Base-by-base conservation (phyloP, 495 filamentous ascomycete genomes). In the Aspergillus kassunensis region DNA sequence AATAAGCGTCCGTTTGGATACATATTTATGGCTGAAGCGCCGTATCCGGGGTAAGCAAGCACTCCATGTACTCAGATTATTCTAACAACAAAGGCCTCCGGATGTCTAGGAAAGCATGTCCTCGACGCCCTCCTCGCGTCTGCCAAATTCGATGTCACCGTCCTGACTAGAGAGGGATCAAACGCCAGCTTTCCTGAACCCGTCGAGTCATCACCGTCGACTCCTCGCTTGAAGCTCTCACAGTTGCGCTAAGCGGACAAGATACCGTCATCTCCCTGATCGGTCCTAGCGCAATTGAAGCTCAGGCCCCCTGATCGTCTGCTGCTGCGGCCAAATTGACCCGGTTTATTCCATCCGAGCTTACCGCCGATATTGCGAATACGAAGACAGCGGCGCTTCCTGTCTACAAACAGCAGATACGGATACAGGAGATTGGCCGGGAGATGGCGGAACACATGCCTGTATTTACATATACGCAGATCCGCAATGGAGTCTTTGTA, bases 61-160 rank as follows among this genome's bases (percentile, higher is more conserved):
- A 6, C 12, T n/a, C 27, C 19, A n/a, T 12, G 6, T 21, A 25
- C 7, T 27, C 29, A 5, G 13, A 41, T 13, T 30, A 29, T n/a
- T 47, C 29, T 40, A 3, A 15, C 7, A 34, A 2, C 10, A 37
- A n/a, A 84, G 81, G 82, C 73, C 6, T 74, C 72, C 1, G 85
- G 86, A 33, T 77, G 74, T 44, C 66, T 88, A 9, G 86, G 85
- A 42, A 65, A 70, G n/a, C 61, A 77, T 3, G 66, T 86, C 27
- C 63, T 87, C 48, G 57, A 72, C 31, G 75, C 71, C 16, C 73
- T 89, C 15, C 46, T 83, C 25, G 58, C 75, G 2, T 21, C 16
- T 12, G 72, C 77, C 0, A 69, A 72, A 18, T 85, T 86, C 69
- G 63, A 74, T 10, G 74, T 89, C 33, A 86, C 83, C 1, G 73